Evolutionary conservation across 2,329 filamentous ascomycete genomes (phyloP).

Genomic region (Bisporella sp.): DNA sequence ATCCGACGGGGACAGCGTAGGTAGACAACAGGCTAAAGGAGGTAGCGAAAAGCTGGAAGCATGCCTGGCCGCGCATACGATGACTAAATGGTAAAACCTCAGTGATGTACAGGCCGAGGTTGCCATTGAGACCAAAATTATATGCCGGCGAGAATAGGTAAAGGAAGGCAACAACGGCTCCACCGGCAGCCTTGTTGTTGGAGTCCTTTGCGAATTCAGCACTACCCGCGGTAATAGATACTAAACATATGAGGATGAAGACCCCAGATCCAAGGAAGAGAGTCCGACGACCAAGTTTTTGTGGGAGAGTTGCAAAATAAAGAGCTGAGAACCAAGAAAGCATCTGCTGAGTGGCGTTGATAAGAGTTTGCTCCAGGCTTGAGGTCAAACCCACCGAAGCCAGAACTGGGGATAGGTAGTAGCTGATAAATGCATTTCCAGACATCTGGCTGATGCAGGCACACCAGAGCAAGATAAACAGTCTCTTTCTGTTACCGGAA

Average conservation of each 20-base stretch:
- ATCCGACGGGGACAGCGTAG: slow-evolving; percentile 56
- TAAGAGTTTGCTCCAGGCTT: slow-evolving; percentile 17
- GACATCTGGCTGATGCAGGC: slow-evolving; percentile 5
- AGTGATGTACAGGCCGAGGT: slow-evolving; percentile 36
- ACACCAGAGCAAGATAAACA: slow-evolving; percentile 8
- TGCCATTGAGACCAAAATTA: slow-evolving; percentile 47
- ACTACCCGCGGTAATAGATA: slow-evolving; percentile 19
- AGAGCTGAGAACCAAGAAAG: slow-evolving; percentile 14
- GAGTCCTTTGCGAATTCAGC: slow-evolving; percentile 26
- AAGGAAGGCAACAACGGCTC: slow-evolving; percentile 38
- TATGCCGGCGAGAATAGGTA: slow-evolving; percentile 46
- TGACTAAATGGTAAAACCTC: slow-evolving; percentile 8
- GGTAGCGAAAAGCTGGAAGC: slow-evolving; percentile 25
- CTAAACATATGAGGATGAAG: background rate
- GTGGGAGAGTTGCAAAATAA: slow-evolving; percentile 25
- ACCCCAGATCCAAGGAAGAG: background rate
- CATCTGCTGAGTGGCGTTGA: slow-evolving; percentile 23
- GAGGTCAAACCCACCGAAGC: slow-evolving; percentile 10
- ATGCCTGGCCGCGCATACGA: slow-evolving; percentile 22
- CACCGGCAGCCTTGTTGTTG: slow-evolving; percentile 25
- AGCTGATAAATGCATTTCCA: slow-evolving; percentile 22
- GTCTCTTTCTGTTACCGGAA: slow-evolving; percentile 8
- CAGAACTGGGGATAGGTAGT: slow-evolving; percentile 23
- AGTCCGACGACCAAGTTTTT: slow-evolving; percentile 2
- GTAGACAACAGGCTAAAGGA: slow-evolving; percentile 10